These are phyloP conservation scores for Botrytis paeoniae DNA, from an alignment of 2,329 filamentous ascomycete genomes.

Conservation along the genomic window DNA sequence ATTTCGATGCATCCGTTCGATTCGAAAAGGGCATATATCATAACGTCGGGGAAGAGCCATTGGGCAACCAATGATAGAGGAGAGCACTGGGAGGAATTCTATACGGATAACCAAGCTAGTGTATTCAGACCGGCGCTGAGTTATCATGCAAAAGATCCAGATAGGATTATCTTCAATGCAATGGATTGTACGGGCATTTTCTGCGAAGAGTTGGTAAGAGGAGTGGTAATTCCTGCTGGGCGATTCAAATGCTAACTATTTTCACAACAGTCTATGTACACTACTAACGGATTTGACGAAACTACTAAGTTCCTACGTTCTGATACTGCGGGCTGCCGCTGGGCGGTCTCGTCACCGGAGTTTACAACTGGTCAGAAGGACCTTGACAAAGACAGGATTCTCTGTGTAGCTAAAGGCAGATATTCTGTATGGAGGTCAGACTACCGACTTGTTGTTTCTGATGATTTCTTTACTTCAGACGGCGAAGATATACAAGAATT, in stretches of 20 bases:
- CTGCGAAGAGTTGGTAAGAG: slow-evolving; percentile 55
- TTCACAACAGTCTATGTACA: slow-evolving; percentile 57
- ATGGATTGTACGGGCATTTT: slow-evolving; percentile 63
- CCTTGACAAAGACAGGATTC: slow-evolving; percentile 65
- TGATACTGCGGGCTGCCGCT: slow-evolving; percentile 74
- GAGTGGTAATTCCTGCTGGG: neutral
- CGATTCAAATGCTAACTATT: slow-evolving; percentile 21
- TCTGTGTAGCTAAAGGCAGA: slow-evolving; percentile 76
- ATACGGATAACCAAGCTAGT: slow-evolving; percentile 57
- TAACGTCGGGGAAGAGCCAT: slow-evolving; percentile 68
- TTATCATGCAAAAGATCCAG: slow-evolving; percentile 80
- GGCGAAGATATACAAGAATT: slow-evolving; percentile 55
- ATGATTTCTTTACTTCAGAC: slow-evolving; percentile 71
- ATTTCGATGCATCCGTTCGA: slow-evolving; percentile 79
- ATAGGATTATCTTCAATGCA: slow-evolving; percentile 82
- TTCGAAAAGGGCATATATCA: slow-evolving; percentile 71
- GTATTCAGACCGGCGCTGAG: slow-evolving; percentile 55
- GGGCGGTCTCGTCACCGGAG: slow-evolving; percentile 73
- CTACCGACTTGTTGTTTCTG: slow-evolving; percentile 75
- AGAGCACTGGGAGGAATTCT: slow-evolving; percentile 75
- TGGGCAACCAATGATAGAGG: slow-evolving; percentile 83
- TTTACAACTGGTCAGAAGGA: slow-evolving; percentile 69
- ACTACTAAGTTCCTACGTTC: slow-evolving; percentile 62
- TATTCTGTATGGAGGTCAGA: slow-evolving; percentile 70
- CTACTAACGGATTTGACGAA: slow-evolving; percentile 77